These are phyloP conservation scores for Boletus pseudopeckii DNA, from an alignment of 768 basidiomycete genomes.

Conservation along the genomic window DNA sequence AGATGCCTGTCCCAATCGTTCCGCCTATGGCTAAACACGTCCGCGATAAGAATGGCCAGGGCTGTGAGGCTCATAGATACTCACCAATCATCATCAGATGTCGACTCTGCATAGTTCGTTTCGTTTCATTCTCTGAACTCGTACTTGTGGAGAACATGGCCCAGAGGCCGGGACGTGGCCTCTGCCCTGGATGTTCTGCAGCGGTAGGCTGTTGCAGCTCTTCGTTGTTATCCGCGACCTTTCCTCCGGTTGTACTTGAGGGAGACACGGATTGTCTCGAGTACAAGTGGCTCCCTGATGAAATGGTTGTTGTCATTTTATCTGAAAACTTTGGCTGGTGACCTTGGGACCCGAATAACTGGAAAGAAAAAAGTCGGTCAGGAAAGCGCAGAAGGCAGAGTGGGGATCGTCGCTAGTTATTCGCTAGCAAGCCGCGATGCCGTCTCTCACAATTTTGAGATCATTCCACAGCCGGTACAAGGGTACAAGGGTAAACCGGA, in stretches of 20 bases:
- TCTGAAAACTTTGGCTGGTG: not conserved
- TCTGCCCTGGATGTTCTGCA: not conserved
- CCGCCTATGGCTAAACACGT: conserved; percentile 45
- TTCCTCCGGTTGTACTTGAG: not conserved
- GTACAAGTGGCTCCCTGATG: not conserved
- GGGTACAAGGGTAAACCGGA: not conserved
- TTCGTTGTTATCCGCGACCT: conserved; percentile 3
- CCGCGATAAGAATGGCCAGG: not conserved
- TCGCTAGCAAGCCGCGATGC: not conserved
- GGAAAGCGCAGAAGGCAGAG: not conserved
- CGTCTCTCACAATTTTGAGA: not conserved
- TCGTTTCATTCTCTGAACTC: conserved; percentile 26
- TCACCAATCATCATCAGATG: conserved; percentile 43
- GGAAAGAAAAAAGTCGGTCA: not conserved
- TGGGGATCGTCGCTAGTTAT: conserved; percentile 1
- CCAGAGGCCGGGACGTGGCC: not conserved
- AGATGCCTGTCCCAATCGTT: conserved; percentile 60
- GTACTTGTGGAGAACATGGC: conserved; percentile 7
- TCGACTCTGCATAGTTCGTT: conserved; percentile 39
- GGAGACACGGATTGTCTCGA: not conserved
- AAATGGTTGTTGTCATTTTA: not conserved
- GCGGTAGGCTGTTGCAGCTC: not conserved
- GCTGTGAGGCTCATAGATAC: not conserved
- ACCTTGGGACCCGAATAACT: not conserved
- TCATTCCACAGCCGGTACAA: not conserved